These are phyloP conservation scores for Haberlea rhodopensis DNA, from an alignment of 257 asterid genomes.

Conservation along the genomic window DNA sequence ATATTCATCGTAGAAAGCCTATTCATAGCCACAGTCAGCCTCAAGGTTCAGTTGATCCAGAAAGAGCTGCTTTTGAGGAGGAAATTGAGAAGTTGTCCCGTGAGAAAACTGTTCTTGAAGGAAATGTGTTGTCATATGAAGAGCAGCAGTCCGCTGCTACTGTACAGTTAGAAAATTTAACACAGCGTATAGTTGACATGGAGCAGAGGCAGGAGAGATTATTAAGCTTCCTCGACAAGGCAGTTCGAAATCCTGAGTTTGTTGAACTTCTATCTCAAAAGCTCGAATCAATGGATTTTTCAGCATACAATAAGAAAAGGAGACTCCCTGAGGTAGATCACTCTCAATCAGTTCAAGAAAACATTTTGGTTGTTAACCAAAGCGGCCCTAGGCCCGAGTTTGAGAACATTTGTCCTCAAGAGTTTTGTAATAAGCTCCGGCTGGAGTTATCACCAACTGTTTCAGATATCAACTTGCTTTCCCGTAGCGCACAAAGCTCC, in stretches of 20 bases:
- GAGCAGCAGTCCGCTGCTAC: conserved; percentile 65
- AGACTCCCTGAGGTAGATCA: conserved; percentile 64
- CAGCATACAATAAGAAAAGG: conserved; percentile 77
- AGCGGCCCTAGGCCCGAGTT: conserved; percentile 52
- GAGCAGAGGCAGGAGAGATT: conserved; percentile 74
- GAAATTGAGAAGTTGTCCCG: conserved; percentile 81
- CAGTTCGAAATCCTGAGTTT: conserved; percentile 63
- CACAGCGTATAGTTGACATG: conserved; percentile 50
- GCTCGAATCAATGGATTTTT: conserved; percentile 77
- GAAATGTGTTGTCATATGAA: conserved; percentile 42
- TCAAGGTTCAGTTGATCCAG: conserved; percentile 71
- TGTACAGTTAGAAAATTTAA: conserved; percentile 56
- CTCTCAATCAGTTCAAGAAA: conserved; percentile 45
- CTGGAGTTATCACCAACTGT: conserved; percentile 74
- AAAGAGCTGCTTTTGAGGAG: conserved; percentile 80
- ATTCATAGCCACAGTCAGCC: conserved; percentile 96
- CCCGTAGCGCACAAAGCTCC: conserved; percentile 85
- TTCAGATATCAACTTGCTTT: conserved; percentile 64
- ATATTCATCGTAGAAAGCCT: conserved; percentile 87
- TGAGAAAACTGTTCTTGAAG: conserved; percentile 65
- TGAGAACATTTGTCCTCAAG: conserved; percentile 40
- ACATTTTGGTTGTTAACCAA: conserved; percentile 45
- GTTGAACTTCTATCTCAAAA: conserved; percentile 63
- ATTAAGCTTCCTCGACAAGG: conserved; percentile 53
- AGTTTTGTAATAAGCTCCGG: conserved; percentile 66